Evolutionary conservation across 2,329 filamentous ascomycete genomes (phyloP), one percentile per base, ranked within the genome.

Genomic region (Thyridium curvatum): DNA sequence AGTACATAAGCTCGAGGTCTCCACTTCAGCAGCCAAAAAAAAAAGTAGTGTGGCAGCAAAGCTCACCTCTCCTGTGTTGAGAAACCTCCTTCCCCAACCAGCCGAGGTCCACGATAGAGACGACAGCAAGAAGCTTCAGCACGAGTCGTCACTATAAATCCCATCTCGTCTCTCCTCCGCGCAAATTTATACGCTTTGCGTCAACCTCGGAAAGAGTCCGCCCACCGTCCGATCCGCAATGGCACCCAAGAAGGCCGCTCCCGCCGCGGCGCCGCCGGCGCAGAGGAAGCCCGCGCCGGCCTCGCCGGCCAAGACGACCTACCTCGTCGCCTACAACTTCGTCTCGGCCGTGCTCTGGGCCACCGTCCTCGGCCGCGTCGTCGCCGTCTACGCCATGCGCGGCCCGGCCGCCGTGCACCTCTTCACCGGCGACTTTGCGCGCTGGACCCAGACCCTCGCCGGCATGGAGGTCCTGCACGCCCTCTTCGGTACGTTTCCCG

Each of bases 251-350:
- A 40, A 53, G 29, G 35, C 46, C 38, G 41, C 45, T 31, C 54
- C 48, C 6, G 21, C 6, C 21, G 21, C 21, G 6, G 6, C 21
- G 21, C 6, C 21, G 37, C 37, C 40, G 16, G 17, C 32, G 17
- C 37, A 39, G 34, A 4, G n/a, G 10, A 31, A 34, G 2, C 37
- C 46, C 12, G 43, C 40, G 44, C 51, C 56, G 34, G 46, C 65
- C 28, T 67, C 65, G 38, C 64, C 66, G 44, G 52, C 70, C 45
- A 81, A 78, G 59, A 73, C 67, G 40, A 68, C 65, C 55, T 95
- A 96, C 67, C 79, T 97, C 39, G 73, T 90, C 55, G 67, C 81
- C 51, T 98, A 97, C 76, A 97, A 97, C 65, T 72, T 79, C 52
- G 56, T 82, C 47, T 94, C 83, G 38, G 78, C 88, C 44, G 58